These are phyloP conservation scores for Solanum ossicruentum DNA, from an alignment of 257 asterid genomes.

Conservation along the genomic window DNA sequence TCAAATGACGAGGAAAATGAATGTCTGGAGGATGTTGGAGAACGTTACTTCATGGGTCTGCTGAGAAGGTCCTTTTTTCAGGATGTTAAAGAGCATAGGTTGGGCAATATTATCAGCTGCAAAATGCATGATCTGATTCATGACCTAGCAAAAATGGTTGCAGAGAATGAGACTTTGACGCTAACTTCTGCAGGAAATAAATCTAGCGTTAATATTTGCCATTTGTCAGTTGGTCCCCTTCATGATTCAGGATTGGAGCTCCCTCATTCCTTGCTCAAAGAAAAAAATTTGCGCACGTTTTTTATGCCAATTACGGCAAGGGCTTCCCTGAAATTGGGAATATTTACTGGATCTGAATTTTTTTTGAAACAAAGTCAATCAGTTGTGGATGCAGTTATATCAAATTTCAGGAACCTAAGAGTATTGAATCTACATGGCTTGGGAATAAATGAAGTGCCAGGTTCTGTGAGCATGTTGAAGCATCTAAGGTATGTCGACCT, in stretches of 20 bases:
- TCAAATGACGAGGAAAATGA: not conserved
- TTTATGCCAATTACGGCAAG: not conserved
- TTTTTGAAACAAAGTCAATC: not conserved
- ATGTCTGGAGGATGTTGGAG: constrained; percentile 1
- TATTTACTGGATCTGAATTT: not conserved
- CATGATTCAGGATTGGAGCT: not conserved
- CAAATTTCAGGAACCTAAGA: not conserved
- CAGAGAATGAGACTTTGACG: not conserved
- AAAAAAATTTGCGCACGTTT: constrained; percentile 6
- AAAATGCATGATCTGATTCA: constrained; percentile 18
- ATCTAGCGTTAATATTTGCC: not conserved
- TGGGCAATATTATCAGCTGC: not conserved
- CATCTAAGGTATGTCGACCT: not conserved
- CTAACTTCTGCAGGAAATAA: not conserved
- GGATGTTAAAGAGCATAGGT: not conserved
- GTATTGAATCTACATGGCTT: not conserved
- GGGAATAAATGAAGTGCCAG: constrained; percentile 1
- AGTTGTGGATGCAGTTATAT: not conserved
- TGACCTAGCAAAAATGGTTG: constrained; percentile 14
- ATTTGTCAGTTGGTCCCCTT: not conserved
- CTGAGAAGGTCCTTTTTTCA: constrained; percentile 4
- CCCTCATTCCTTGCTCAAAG: constrained; percentile 1
- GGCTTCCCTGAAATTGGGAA: not conserved
- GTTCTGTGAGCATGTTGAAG: constrained; percentile 3
- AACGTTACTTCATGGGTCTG: not conserved